Conservation (phyloP, 768 basidiomycete genomes). For the Trametes cubensis region DNA sequence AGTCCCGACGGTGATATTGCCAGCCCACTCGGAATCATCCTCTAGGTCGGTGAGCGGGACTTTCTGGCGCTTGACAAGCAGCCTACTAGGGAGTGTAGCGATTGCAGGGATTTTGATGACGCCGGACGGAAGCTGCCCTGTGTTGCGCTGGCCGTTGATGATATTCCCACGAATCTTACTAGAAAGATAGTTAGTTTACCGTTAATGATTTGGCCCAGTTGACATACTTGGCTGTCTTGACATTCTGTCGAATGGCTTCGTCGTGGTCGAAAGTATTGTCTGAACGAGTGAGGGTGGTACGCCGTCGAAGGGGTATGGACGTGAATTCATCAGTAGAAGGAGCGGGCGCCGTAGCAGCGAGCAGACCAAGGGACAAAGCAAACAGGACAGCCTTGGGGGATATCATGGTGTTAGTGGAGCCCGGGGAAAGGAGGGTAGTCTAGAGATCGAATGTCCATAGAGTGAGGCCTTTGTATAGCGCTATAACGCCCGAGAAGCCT, state of each 20-base stretch:
- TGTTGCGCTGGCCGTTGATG: constrained; percentile 17
- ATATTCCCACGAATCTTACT: constrained; percentile 29
- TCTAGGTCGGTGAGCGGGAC: constrained; percentile 11
- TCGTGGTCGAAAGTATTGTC: constrained; percentile 26
- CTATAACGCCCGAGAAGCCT: not conserved
- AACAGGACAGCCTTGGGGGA: constrained; percentile 1
- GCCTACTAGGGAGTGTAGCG: not conserved
- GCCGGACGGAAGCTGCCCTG: constrained; percentile 26
- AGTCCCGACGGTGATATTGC: constrained; percentile 47
- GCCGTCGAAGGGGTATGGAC: constrained; percentile 18
- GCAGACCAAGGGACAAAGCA: constrained; percentile 14
- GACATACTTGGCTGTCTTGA: constrained; percentile 23
- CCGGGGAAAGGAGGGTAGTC: not conserved
- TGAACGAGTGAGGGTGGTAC: constrained; percentile 16
- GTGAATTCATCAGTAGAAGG: not conserved
- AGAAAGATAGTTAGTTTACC: not conserved
- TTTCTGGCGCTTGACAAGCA: constrained; percentile 9
- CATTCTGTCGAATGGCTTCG: constrained; percentile 17
- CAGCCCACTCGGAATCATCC: constrained; percentile 40
- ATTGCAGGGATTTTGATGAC: constrained; percentile 12
- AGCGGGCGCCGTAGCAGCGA: constrained; percentile 14
- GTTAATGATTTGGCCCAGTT: not conserved
- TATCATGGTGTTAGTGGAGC: not conserved
- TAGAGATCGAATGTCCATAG: no score
- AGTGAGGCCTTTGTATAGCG: no score